Conservation (phyloP, 2,329 filamentous ascomycete genomes). For the Fusarium sublunatum region DNA sequence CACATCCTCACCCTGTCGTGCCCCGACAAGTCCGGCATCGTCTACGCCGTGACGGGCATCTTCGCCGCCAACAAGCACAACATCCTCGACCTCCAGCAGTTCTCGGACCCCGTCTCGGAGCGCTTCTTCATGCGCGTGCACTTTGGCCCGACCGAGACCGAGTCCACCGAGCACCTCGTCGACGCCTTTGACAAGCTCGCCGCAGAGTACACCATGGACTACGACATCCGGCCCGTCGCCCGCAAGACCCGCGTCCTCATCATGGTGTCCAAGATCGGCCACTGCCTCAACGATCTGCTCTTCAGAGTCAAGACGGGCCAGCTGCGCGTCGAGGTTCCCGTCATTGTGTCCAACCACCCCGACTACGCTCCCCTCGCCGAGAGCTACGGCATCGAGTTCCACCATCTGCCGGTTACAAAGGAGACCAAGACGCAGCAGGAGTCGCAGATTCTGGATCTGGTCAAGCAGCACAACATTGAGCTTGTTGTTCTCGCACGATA, state of each 20-base stretch:
- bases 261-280: slow-evolving; percentile 91
- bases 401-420: slow-evolving; percentile 81
- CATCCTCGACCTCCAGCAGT: slow-evolving; percentile 87
- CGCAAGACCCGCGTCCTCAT: slow-evolving; percentile 82
- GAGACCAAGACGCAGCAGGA: slow-evolving; percentile 84
- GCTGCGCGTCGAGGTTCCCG: slow-evolving; percentile 77
- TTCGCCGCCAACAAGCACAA: slow-evolving; percentile 80
- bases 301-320: slow-evolving; percentile 82
- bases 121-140: slow-evolving; percentile 92
- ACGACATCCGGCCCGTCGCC: slow-evolving; percentile 74
- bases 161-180: slow-evolving; percentile 62
- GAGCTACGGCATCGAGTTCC: slow-evolving; percentile 81
- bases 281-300: slow-evolving; percentile 85
- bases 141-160: slow-evolving; percentile 70
- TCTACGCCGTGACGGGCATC: slow-evolving; percentile 84
- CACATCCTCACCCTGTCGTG: slow-evolving; percentile 85
- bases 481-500: slow-evolving; percentile 85
- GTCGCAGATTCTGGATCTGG: slow-evolving; percentile 74
- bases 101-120: slow-evolving; percentile 77
- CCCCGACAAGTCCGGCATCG: slow-evolving; percentile 85
- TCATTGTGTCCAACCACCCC: slow-evolving; percentile 85
- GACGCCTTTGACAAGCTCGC: slow-evolving; percentile 71
- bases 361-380: slow-evolving; percentile 76
- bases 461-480: slow-evolving; percentile 76
- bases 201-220: slow-evolving; percentile 73